Conservation (phyloP, 148 eudicot species). For the Cornus florida region DNA sequence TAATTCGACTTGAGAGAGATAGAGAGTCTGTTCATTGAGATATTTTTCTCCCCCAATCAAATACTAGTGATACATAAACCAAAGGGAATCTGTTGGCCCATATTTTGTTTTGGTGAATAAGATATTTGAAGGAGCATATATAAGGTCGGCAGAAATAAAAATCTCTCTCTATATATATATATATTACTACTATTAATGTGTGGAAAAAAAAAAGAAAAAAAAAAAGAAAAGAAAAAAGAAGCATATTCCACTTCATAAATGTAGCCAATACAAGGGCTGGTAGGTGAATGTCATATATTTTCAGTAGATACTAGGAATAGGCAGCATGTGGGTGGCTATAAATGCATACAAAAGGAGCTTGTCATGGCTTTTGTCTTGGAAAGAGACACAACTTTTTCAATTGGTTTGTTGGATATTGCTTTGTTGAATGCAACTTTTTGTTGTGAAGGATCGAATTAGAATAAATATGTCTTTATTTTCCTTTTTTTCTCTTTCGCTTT, state of each 20-base stretch:
- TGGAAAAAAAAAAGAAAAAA: neutral
- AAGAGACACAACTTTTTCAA: slow-evolving; percentile 14
- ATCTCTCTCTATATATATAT: too few relatives aligned
- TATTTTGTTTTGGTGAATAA: too few relatives aligned
- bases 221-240: neutral
- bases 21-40: too few relatives aligned
- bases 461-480: slow-evolving; percentile 9
- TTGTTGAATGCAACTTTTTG: slow-evolving; percentile 3
- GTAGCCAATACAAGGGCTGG: neutral
- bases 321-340: neutral
- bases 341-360: slow-evolving; percentile 1
- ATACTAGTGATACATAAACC: too few relatives aligned
- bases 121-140: too few relatives aligned
- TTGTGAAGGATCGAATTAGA: slow-evolving; percentile 11
- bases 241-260: neutral
- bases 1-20: too few relatives aligned
- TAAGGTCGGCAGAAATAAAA: too few relatives aligned
- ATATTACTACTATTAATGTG: neutral
- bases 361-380: slow-evolving; percentile 14
- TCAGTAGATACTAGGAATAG: neutral
- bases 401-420: neutral
- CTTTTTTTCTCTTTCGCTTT: neutral
- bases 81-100: too few relatives aligned
- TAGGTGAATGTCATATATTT: neutral
- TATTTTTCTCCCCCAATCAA: too few relatives aligned